These are phyloP conservation scores for Basipetospora sp. DNA, from an alignment of 2,329 filamentous ascomycete genomes.

Conservation along the genomic window DNA sequence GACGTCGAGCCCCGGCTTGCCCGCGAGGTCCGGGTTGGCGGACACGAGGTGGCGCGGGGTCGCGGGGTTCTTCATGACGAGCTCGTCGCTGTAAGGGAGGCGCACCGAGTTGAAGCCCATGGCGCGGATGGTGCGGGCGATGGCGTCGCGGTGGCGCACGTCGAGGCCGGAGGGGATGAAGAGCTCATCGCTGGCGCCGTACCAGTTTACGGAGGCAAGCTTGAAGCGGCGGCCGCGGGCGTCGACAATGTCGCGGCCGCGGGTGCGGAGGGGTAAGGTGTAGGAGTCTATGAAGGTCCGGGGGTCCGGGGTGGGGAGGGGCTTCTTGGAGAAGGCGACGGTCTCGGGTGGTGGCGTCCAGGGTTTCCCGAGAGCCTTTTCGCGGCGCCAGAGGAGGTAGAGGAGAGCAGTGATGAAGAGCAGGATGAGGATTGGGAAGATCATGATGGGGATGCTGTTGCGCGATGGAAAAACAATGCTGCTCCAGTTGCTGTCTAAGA, in stretches of 20 bases:
- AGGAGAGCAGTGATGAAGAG: not conserved
- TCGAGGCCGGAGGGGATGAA: constrained; percentile 52
- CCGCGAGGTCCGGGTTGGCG: constrained; percentile 46
- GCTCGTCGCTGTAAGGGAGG: constrained; percentile 53
- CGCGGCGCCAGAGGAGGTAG: constrained; percentile 13
- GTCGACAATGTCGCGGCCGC: constrained; percentile 48
- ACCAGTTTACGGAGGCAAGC: constrained; percentile 55
- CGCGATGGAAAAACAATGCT: too few relatives aligned
- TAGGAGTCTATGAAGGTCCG: constrained; percentile 30
- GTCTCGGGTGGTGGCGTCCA: constrained; percentile 37
- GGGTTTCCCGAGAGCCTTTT: constrained; percentile 27
- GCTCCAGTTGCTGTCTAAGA: too few relatives aligned
- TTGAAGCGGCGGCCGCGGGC: constrained; percentile 41
- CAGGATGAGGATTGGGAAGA: constrained; percentile 1
- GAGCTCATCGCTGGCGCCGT: constrained; percentile 52
- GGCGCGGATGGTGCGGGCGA: constrained; percentile 42
- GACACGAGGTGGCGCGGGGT: constrained; percentile 35
- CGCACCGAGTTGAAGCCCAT: constrained; percentile 59
- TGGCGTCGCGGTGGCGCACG: constrained; percentile 43
- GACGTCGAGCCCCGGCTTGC: constrained; percentile 43
- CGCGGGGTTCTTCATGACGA: constrained; percentile 45
- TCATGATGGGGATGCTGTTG: not conserved
- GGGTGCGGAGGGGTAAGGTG: constrained; percentile 42
- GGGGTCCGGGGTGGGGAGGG: constrained; percentile 29
- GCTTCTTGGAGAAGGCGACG: constrained; percentile 31